Percentiles rank a stretch among this genome's conserved stretches.
Evolutionary conservation across 345 rosid genomes (phyloP).

Genomic region (Corchorus capsularis): DNA sequence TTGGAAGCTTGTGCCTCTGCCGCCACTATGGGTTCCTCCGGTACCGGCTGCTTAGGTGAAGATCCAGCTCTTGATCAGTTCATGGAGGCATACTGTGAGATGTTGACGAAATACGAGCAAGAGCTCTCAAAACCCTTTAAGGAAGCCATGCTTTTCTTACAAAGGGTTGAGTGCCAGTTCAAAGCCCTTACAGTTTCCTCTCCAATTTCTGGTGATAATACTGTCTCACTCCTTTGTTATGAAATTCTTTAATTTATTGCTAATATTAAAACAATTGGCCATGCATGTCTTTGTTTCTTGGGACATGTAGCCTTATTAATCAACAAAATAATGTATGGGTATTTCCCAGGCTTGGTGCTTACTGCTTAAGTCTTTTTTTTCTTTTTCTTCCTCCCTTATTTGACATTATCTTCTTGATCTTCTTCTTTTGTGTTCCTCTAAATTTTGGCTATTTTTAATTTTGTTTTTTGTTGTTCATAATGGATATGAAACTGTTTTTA

Average conservation of each 20-base stretch:
- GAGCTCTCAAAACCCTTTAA: slow-evolving; percentile 95
- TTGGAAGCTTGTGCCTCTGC: slow-evolving; percentile 79
- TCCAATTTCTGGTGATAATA: slow-evolving; percentile 54
- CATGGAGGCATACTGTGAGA: slow-evolving; percentile 99
- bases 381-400: not conserved
- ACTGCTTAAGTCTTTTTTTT: not conserved
- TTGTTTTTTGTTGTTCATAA: slow-evolving; percentile 22
- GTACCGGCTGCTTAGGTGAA: slow-evolving; percentile 57
- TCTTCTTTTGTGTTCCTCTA: slow-evolving; percentile 3
- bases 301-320: slow-evolving; percentile 13
- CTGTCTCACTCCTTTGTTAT: slow-evolving; percentile 1
- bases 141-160: slow-evolving; percentile 90
- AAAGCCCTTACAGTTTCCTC: slow-evolving; percentile 71
- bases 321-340: not conserved
- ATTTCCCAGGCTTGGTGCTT: not conserved
- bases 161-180: slow-evolving; percentile 81
- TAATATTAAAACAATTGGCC: slow-evolving; percentile 12
- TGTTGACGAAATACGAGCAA: slow-evolving; percentile 92
- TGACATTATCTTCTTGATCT: slow-evolving; percentile 7
- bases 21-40: slow-evolving; percentile 42
- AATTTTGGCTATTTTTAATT: slow-evolving; percentile 1
- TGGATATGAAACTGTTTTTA: slow-evolving; percentile 23
- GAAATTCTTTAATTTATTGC: not conserved
- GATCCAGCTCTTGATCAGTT: slow-evolving; percentile 97
- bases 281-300: slow-evolving; percentile 30